Evolutionary conservation across 441 rosid genomes (phyloP).

Genomic region (Croton setiger): DNA sequence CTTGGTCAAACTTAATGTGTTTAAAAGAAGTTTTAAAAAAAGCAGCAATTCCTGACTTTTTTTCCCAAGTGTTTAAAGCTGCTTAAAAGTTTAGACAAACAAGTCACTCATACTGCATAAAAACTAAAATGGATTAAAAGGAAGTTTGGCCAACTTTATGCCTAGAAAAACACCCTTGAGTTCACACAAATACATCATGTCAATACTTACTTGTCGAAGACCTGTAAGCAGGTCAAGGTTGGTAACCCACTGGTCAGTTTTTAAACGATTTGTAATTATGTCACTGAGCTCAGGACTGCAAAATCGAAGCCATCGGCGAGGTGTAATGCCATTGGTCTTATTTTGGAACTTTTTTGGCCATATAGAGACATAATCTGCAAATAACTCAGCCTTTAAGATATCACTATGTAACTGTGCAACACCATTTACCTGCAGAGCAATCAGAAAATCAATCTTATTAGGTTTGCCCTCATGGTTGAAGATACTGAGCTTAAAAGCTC

Average conservation of each 20-base stretch:
- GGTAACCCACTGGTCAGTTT: conserved; percentile 87
- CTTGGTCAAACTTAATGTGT: too few relatives aligned
- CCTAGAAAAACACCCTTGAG: background rate
- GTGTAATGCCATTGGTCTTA: conserved; percentile 96
- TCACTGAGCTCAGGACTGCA: conserved; percentile 96
- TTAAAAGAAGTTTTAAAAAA: too few relatives aligned
- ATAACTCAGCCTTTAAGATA: conserved; percentile 81
- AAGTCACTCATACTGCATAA: too few relatives aligned
- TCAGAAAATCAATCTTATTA: conserved; percentile 12
- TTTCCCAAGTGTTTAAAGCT: too few relatives aligned
- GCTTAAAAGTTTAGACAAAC: too few relatives aligned
- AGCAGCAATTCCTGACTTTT: too few relatives aligned
- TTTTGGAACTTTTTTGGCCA: conserved; percentile 98
- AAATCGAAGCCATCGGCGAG: conserved; percentile 94
- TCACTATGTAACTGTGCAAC: conserved; percentile 99
- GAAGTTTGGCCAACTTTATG: too few relatives aligned
- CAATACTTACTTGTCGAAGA: conserved; percentile 67
- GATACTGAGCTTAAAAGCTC: background rate
- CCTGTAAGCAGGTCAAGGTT: conserved; percentile 84
- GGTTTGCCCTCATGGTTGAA: background rate
- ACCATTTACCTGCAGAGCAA: conserved; percentile 76
- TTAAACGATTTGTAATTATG: conserved; percentile 89
- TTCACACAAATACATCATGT: background rate
- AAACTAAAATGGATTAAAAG: too few relatives aligned
- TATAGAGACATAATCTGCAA: conserved; percentile 86